phyloP scores from a whole-genome alignment of 2,329 filamentous ascomycete genomes.

The Penicillium brevicompactum region DNA sequence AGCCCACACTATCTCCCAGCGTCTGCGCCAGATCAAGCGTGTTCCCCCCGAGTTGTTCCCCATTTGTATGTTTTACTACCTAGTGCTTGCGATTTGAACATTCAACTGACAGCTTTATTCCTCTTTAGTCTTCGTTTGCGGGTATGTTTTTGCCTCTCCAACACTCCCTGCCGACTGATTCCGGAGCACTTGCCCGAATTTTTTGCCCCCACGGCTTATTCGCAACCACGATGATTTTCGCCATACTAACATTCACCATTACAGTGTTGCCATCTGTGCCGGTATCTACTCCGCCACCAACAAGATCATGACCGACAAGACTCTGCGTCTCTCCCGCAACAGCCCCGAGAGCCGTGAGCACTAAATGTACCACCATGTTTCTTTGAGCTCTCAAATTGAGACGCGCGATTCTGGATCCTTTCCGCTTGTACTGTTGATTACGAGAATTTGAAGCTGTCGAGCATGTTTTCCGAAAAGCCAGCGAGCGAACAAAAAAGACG shows the following conservation, averaged over 20 bases:
- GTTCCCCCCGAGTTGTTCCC: constrained; percentile 93
- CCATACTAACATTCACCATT: constrained; percentile 22
- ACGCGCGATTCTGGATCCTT: constrained; percentile 24
- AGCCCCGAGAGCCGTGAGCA: constrained; percentile 48
- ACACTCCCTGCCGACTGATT: constrained; percentile 10
- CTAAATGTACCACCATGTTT: constrained; percentile 41
- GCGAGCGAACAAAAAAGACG: constrained; percentile 14
- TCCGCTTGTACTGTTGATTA: constrained; percentile 33
- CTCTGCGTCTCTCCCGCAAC: constrained; percentile 81
- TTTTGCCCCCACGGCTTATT: constrained; percentile 18
- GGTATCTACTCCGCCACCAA: constrained; percentile 78
- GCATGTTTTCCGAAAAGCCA: constrained; percentile 19
- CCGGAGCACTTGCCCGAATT: constrained; percentile 16
- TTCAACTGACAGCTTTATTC: constrained; percentile 28
- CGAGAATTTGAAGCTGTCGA: constrained; percentile 29
- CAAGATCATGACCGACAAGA: constrained; percentile 89
- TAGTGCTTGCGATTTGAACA: constrained; percentile 3
- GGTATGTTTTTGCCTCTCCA: constrained; percentile 57
- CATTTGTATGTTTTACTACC: constrained; percentile 67
- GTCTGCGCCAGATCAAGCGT: constrained; percentile 83
- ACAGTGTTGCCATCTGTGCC: constrained; percentile 69
- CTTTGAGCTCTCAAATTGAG: constrained; percentile 33
- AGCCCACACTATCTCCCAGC: constrained; percentile 98
- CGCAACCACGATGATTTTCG: constrained; percentile 3
- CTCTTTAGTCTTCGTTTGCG: constrained; percentile 75